phyloP scores from a whole-genome alignment of 306 rosid genomes.

The Dicorynia guianensis region DNA sequence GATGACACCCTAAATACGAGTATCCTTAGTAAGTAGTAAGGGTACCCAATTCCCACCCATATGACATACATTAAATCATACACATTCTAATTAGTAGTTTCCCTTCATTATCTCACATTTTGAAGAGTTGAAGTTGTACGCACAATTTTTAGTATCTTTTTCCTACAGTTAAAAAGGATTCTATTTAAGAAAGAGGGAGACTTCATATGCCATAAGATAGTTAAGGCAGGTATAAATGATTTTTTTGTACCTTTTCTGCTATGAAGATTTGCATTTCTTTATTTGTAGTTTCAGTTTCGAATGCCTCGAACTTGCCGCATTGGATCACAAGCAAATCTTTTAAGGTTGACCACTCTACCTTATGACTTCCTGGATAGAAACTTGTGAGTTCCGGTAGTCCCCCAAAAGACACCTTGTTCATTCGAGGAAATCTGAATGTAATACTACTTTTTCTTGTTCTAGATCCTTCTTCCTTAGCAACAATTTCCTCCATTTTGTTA shows the following conservation, averaged over 20 bases:
- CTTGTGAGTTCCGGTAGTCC: neutral
- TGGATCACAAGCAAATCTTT: neutral
- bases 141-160: no score
- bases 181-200: no score
- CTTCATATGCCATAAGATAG: no score
- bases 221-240: no score
- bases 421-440: conserved; percentile 3
- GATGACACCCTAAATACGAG: no score
- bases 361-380: conserved; percentile 5
- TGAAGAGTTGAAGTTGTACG: no score
- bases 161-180: neutral
- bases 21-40: no score
- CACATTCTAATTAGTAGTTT: no score
- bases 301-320: conserved; percentile 18
- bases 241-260: conserved; percentile 12
- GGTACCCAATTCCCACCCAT: no score
- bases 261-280: neutral
- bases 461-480: neutral
- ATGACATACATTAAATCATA: no score
- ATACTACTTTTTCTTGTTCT: no score
- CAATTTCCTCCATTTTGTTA: neutral
- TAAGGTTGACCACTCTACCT: conserved; percentile 1
- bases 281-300: neutral
- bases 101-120: no score
- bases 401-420: neutral